phyloP scores from a whole-genome alignment of 2,329 filamentous ascomycete species.

The Sporothrix pallida region DNA sequence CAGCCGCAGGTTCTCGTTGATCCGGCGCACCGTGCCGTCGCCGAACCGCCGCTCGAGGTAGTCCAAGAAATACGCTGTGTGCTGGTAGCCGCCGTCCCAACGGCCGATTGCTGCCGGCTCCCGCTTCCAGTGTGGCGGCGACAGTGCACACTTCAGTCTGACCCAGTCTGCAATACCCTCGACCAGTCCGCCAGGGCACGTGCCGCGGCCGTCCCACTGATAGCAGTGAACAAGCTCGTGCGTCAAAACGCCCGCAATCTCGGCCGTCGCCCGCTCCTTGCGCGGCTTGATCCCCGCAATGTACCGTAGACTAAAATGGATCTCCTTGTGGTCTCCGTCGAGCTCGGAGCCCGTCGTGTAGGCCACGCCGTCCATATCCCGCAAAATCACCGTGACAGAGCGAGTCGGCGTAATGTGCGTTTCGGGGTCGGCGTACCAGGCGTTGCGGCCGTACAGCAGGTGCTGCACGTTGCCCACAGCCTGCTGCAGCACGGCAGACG shows the following conservation, averaged over 20 bases:
- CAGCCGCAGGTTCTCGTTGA: conserved; percentile 72
- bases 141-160: conserved; percentile 72
- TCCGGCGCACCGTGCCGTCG: conserved; percentile 60
- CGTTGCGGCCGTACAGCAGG: conserved; percentile 69
- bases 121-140: conserved; percentile 82
- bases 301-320: conserved; percentile 83
- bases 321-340: conserved; percentile 88
- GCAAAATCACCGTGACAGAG: conserved; percentile 82
- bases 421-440: conserved; percentile 48
- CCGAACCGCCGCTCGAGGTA: conserved; percentile 76
- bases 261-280: conserved; percentile 53
- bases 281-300: conserved; percentile 57
- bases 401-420: conserved; percentile 68
- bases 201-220: conserved; percentile 72
- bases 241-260: conserved; percentile 82
- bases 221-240: conserved; percentile 97
- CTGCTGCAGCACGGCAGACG: conserved; percentile 63
- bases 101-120: conserved; percentile 53
- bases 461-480: conserved; percentile 72
- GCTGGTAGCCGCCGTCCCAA: conserved; percentile 92
- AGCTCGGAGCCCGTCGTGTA: conserved; percentile 84
- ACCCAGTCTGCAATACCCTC: conserved; percentile 97
- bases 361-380: conserved; percentile 81
- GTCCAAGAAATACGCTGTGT: conserved; percentile 88
- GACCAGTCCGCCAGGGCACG: conserved; percentile 76